Conservation (phyloP, 768 basidiomycete species). For the Tricholoma hemisulphureum region DNA sequence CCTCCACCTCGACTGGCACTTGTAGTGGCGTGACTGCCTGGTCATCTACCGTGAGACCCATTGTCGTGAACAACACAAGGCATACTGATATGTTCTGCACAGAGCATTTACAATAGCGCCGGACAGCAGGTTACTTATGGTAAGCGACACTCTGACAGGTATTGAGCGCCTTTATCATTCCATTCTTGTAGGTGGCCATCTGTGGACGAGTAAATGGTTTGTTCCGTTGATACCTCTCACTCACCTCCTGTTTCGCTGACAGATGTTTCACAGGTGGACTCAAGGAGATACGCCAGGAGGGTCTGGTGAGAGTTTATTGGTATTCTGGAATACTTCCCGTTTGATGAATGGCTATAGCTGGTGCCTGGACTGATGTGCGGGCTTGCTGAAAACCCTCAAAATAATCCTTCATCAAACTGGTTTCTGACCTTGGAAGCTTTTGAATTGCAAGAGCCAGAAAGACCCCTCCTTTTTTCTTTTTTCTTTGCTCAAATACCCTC, state of each 20-base stretch:
- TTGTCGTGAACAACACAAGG: background rate
- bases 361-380: conserved; percentile 53
- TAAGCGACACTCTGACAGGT: conserved; percentile 20
- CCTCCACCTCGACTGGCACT: conserved; percentile 28
- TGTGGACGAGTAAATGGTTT: conserved; percentile 60
- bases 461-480: too few species aligned
- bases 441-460: too few species aligned
- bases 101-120: conserved; percentile 46
- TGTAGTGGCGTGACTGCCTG: conserved; percentile 43
- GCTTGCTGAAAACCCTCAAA: conserved; percentile 41
- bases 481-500: too few species aligned
- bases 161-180: background rate
- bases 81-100: background rate
- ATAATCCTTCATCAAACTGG: too few species aligned
- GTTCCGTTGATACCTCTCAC: background rate
- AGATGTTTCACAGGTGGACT: conserved; percentile 43
- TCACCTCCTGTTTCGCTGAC: background rate
- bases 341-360: conserved; percentile 33
- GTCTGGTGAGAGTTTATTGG: conserved; percentile 33
- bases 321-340: background rate
- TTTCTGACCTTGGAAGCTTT: too few species aligned
- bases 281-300: conserved; percentile 55
- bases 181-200: conserved; percentile 39
- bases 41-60: conserved; percentile 37
- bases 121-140: conserved; percentile 47